Base-by-base conservation (phyloP, 2,329 filamentous ascomycete genomes). In the Lachnellula hyalina region DNA sequence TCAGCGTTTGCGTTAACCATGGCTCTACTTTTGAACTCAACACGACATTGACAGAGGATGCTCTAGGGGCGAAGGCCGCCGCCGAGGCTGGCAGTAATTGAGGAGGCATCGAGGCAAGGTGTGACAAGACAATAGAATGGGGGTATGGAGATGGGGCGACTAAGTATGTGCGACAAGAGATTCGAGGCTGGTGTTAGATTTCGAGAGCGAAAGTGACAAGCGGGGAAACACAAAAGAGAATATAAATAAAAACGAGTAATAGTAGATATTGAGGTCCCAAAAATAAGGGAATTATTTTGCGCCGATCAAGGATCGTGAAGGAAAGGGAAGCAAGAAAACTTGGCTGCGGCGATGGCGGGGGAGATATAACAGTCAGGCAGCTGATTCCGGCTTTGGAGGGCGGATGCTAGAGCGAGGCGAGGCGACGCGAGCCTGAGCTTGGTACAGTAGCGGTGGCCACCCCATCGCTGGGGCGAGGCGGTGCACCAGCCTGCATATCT, bases 1-100 rank as follows among this genome's bases (percentile, higher is more conserved):
- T 97, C 68, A 99, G 80, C 11, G 92, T 96, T 70, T 92, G 89
- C 36, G 94, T 99, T 74, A 97, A 82, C 94, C 94, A 99, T 57
- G 91, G 89, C 76, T 96, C 92, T 68, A 95, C 85, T 77, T 94
- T 96, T 71, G 87, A 87, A 69, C 86, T 89, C 67, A 99, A 80
- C 57, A 99, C 94, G 65, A 99, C 90, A 71, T 95, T 97, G 73
- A 96, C 93, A 25, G 90, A 91, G 48, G 90, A 90, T 56, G 83
- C 82, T 68, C 94, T 84, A 65, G 93, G 93, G 67, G 93, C 93
- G 78, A 97, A 99, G 68, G 94, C 93, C 60, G 92, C 91, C 64
- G 94, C 94, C 68, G 94, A 97, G 60, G 93, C 93, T 65, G 94
- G 94, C 67, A 99, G 79, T 72, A 99, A 80, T 79, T 94, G 87